A percentile compares a stretch with the other conserved stretches of the same genome.
Conservation (phyloP, 2,329 filamentous ascomycete species). For the Aspergillus sp. region DNA sequence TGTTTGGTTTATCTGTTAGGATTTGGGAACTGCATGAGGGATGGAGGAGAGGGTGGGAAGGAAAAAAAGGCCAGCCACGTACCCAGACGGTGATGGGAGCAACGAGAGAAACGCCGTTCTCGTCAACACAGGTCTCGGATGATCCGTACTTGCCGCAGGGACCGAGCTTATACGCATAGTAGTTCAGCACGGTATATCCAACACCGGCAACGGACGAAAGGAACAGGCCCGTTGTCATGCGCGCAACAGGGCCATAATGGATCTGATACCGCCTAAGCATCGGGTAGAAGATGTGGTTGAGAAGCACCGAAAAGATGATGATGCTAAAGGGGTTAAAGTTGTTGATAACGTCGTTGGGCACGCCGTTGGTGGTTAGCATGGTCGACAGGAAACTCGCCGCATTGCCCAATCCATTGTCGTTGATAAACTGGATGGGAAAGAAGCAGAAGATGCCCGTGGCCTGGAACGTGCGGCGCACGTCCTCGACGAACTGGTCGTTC, state of each 20-base stretch:
- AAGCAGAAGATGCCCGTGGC: conserved; percentile 44
- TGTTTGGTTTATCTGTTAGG: not conserved
- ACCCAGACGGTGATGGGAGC: conserved; percentile 11
- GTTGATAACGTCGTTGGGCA: conserved; percentile 55
- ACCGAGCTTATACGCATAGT: conserved; percentile 14
- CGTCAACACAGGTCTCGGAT: conserved; percentile 8
- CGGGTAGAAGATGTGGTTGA: conserved; percentile 56
- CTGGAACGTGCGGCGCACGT: conserved; percentile 36
- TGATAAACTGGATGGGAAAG: conserved; percentile 45
- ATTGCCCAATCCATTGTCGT: conserved; percentile 55
- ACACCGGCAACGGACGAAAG: conserved; percentile 54
- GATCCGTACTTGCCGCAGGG: conserved; percentile 13
- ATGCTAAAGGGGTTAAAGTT: conserved; percentile 59
- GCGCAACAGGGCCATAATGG: conserved; percentile 54
- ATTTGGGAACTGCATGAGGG: not conserved
- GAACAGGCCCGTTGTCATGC: conserved; percentile 57
- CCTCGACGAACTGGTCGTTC: conserved; percentile 42
- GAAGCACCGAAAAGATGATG: conserved; percentile 52
- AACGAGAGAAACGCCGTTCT: conserved; percentile 4
- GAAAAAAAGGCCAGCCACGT: not conserved
- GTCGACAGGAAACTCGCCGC: conserved; percentile 55
- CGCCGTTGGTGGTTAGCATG: conserved; percentile 55
- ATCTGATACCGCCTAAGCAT: conserved; percentile 47
- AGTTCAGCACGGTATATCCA: conserved; percentile 13
- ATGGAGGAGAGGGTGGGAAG: not conserved